phyloP scores from a whole-genome alignment of 306 rosid species.

The Senna tora region DNA sequence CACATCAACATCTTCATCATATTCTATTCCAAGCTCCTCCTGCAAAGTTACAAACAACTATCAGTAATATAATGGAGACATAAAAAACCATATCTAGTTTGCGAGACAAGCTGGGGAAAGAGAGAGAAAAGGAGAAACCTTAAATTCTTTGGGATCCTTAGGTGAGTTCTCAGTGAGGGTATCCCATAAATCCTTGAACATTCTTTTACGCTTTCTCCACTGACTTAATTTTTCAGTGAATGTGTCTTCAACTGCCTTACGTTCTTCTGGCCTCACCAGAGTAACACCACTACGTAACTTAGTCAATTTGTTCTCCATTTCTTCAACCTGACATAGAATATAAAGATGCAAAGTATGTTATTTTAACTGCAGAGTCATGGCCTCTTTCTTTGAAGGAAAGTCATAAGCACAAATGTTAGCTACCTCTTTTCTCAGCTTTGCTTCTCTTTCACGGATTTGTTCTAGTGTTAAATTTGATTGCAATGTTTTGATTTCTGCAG shows the following conservation, averaged over 20 bases:
- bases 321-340: conserved; percentile 61
- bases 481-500: conserved; percentile 72
- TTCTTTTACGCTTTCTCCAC: conserved; percentile 94
- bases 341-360: conserved; percentile 29
- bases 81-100: background rate
- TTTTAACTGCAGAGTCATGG: conserved; percentile 19
- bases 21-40: conserved; percentile 77
- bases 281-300: conserved; percentile 82
- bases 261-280: conserved; percentile 89
- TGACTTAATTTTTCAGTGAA: conserved; percentile 60
- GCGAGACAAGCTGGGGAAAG: conserved; percentile 13
- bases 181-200: conserved; percentile 92
- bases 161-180: conserved; percentile 87
- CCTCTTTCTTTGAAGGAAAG: conserved; percentile 12
- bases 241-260: conserved; percentile 59
- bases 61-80: conserved; percentile 27
- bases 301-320: conserved; percentile 69
- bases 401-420: conserved; percentile 30
- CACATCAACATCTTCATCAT: conserved; percentile 52
- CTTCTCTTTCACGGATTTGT: conserved; percentile 68
- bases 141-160: conserved; percentile 82
- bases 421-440: conserved; percentile 77
- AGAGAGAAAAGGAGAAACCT: conserved; percentile 45
- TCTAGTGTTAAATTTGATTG: conserved; percentile 87
- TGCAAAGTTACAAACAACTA: conserved; percentile 38